A percentile compares a stretch with the other conserved stretches of the same genome.
These are phyloP conservation scores for Dryas integrifolia DNA, from an alignment of 331 rosid species.

Conservation along the genomic window DNA sequence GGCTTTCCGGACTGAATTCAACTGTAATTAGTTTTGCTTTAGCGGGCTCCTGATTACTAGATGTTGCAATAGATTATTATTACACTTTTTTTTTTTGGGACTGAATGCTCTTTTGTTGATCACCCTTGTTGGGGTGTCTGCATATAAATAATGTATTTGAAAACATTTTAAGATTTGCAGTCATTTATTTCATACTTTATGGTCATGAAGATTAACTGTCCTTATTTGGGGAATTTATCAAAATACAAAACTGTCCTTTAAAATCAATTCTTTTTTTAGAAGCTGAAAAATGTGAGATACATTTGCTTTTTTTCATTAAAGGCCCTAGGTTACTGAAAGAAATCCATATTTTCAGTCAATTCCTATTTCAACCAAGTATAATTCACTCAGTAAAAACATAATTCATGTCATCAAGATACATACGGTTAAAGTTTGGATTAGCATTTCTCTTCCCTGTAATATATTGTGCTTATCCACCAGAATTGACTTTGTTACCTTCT, in stretches of 20 bases:
- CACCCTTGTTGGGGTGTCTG: neutral
- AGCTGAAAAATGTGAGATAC: neutral
- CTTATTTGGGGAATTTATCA: neutral
- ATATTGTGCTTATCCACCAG: neutral
- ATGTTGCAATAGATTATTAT: neutral
- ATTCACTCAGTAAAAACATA: neutral
- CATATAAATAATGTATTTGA: neutral
- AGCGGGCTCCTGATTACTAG: neutral
- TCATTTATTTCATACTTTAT: neutral
- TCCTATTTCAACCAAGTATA: neutral
- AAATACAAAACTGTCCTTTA: neutral
- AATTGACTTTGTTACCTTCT: neutral
- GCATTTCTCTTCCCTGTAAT: neutral
- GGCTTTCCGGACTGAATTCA: conserved; percentile 4
- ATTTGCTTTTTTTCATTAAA: neutral
- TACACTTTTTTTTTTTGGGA: neutral
- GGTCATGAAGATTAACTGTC: neutral
- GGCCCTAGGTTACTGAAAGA: neutral
- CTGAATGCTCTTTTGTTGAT: neutral
- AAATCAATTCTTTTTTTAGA: no score
- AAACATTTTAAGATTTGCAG: neutral
- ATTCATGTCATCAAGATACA: neutral
- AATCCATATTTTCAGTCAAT: neutral
- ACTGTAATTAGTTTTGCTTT: neutral
- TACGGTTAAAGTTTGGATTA: neutral